phyloP scores from a whole-genome alignment of 192 early-diverging fungal species.

The Anaeromyces robustus region DNA sequence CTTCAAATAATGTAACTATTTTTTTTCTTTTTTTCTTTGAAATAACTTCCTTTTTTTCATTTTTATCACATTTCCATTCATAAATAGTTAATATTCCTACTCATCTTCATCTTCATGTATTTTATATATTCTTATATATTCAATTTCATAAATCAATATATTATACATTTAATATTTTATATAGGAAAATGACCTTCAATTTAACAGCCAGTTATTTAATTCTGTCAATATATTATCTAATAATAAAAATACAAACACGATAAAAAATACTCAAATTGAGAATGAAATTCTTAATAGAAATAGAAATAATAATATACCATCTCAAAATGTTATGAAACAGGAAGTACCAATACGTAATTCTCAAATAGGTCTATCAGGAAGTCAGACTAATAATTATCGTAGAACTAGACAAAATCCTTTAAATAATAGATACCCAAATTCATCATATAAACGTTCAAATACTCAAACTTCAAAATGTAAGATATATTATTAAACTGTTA shows the following conservation, averaged over 20 bases:
- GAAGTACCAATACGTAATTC: neutral
- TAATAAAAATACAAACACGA: neutral
- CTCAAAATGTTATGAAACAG: neutral
- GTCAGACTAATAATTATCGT: neutral
- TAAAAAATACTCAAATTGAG: neutral
- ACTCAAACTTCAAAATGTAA: neutral
- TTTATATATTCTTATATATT: too few species aligned
- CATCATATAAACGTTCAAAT: neutral
- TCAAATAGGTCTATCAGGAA: neutral
- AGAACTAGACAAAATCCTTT: neutral
- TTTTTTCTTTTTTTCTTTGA: too few species aligned
- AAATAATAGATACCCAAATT: neutral
- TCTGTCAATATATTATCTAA: neutral
- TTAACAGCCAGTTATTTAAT: neutral
- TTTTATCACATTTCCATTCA: too few species aligned
- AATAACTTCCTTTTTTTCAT: too few species aligned
- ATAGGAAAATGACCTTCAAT: neutral
- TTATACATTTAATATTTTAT: too few species aligned
- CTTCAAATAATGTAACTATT: neutral
- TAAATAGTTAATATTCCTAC: too few species aligned
- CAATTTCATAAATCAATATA: too few species aligned
- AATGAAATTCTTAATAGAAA: neutral
- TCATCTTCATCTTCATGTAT: too few species aligned
- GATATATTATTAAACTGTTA: too few species aligned
- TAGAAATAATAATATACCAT: neutral